These are phyloP conservation scores for Pueraria montana DNA, from an alignment of 306 rosid species.

Conservation along the genomic window DNA sequence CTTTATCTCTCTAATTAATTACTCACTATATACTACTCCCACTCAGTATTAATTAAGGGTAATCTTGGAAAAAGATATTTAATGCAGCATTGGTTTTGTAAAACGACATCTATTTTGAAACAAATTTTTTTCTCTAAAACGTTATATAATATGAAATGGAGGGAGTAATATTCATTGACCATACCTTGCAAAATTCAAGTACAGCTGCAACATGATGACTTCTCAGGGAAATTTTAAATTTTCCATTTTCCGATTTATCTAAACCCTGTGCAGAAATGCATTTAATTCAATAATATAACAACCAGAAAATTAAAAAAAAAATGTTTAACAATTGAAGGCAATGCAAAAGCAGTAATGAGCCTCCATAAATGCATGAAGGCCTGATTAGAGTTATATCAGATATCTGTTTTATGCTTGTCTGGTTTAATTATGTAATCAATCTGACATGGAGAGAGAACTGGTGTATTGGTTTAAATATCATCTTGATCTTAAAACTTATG, in stretches of 20 bases:
- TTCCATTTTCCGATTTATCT: constrained; percentile 77
- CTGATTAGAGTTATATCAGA: constrained; percentile 18
- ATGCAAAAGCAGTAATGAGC: constrained; percentile 25
- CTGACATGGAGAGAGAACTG: constrained; percentile 24
- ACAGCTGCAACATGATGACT: constrained; percentile 80
- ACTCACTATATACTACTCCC: no score
- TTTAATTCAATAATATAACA: constrained; percentile 34
- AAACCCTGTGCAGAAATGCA: constrained; percentile 66
- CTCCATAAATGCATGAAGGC: constrained; percentile 29
- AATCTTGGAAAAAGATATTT: no score
- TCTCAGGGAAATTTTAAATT: constrained; percentile 76
- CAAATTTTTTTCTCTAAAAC: no score
- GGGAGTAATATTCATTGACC: constrained; percentile 34
- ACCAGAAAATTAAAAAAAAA: constrained; percentile 15
- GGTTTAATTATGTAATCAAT: constrained; percentile 22
- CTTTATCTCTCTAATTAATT: no score
- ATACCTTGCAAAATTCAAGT: constrained; percentile 93
- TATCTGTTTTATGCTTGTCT: constrained; percentile 19
- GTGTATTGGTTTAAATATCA: background rate
- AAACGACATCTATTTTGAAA: no score
- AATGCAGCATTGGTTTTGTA: no score
- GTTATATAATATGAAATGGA: no score
- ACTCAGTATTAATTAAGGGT: no score
- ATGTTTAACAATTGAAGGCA: background rate
- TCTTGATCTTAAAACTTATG: constrained; percentile 13